Conservation (phyloP, 2,329 filamentous ascomycete species). For the Truncatella angustata region DNA sequence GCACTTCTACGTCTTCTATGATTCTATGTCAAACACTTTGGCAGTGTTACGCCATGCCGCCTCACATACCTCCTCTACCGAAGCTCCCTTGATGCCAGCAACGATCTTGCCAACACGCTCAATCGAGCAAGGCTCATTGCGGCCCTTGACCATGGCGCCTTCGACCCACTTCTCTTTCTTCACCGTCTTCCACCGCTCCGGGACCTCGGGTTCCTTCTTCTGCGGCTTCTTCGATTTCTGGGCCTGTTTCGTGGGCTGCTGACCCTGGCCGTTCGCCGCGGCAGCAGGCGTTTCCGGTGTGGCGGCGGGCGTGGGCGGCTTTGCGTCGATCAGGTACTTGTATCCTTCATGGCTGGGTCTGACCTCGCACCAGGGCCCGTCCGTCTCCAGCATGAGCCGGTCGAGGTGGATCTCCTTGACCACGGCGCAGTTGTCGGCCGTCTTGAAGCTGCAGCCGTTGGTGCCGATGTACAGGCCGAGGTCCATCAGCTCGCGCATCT, state of each 20-base stretch:
- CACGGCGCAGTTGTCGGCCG: constrained; percentile 82
- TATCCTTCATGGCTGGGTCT: constrained; percentile 83
- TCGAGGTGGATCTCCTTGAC: constrained; percentile 77
- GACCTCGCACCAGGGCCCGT: constrained; percentile 97
- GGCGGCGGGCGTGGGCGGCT: constrained; percentile 10
- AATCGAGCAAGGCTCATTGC: constrained; percentile 91
- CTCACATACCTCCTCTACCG: constrained; percentile 80
- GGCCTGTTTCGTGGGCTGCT: constrained; percentile 12
- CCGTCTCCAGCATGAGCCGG: constrained; percentile 88
- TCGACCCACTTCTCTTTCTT: constrained; percentile 96
- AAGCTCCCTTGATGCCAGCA: constrained; percentile 78
- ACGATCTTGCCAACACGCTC: constrained; percentile 85
- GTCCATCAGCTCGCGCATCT: constrained; percentile 77
- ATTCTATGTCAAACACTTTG: constrained; percentile 67
- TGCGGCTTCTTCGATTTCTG: constrained; percentile 39
- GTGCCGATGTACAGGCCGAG: constrained; percentile 89
- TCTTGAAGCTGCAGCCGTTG: constrained; percentile 97
- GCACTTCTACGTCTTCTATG: background rate
- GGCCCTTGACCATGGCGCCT: constrained; percentile 87
- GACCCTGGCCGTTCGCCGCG: constrained; percentile 12
- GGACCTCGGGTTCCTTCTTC: constrained; percentile 64
- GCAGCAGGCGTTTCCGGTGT: background rate
- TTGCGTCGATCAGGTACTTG: constrained; percentile 56
- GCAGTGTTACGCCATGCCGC: constrained; percentile 81
- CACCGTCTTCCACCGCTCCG: constrained; percentile 73